Conservation (phyloP, 352 stramenopile genomes). For the Phytophthora tubulina region DNA sequence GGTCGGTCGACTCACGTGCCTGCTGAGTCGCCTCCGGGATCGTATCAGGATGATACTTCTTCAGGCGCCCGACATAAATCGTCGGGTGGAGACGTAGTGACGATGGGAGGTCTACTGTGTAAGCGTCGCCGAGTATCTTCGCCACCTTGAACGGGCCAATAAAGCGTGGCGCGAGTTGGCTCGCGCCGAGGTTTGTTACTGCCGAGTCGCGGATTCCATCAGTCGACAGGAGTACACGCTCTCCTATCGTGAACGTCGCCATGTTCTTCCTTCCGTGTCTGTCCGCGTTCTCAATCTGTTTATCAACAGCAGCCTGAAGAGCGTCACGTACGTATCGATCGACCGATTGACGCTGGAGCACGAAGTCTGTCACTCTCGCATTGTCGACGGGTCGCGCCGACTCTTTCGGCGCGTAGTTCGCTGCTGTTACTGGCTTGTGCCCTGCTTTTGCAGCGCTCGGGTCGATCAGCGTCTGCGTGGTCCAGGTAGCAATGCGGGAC, state of each 20-base stretch:
- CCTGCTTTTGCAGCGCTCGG: no score
- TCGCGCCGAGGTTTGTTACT: slow-evolving; percentile 1
- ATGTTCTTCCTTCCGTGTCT: slow-evolving; percentile 3
- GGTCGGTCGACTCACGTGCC: background rate
- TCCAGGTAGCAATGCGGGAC: no score
- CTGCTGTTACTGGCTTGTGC: no score
- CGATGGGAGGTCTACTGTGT: background rate
- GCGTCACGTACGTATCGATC: no score
- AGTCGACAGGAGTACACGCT: background rate
- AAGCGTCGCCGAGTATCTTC: background rate
- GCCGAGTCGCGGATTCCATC: background rate
- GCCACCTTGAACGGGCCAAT: slow-evolving; percentile 1
- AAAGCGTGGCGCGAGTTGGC: background rate
- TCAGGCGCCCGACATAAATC: background rate
- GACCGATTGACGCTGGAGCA: no score
- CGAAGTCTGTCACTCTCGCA: no score
- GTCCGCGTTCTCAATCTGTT: background rate
- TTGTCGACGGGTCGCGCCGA: no score
- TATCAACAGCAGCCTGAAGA: no score
- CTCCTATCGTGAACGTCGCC: background rate
- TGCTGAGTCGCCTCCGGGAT: background rate
- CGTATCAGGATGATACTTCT: background rate
- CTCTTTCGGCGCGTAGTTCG: no score
- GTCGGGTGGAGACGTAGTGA: background rate
- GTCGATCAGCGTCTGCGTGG: no score